phyloP scores from a whole-genome alignment of 2,329 filamentous ascomycete genomes.

The Fusarium sp. region DNA sequence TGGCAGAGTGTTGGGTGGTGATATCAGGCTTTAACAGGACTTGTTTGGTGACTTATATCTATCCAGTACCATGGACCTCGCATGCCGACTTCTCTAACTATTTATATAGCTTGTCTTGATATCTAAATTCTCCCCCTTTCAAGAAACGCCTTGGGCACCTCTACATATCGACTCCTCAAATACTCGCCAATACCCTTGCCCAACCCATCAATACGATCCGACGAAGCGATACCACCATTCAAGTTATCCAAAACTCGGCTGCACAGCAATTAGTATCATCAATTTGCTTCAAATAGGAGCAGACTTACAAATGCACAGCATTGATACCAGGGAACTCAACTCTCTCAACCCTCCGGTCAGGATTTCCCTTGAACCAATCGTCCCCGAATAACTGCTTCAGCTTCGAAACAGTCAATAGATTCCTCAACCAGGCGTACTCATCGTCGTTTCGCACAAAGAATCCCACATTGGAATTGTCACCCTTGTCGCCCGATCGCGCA shows the following conservation, averaged over 20 bases:
- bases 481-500: slow-evolving; percentile 58
- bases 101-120: accelerated
- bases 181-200: slow-evolving; percentile 63
- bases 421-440: slow-evolving; percentile 61
- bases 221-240: slow-evolving; percentile 59
- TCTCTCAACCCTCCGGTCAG: slow-evolving; percentile 55
- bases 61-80: too few species aligned
- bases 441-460: slow-evolving; percentile 60
- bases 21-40: too few species aligned
- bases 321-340: slow-evolving; percentile 59
- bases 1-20: too few species aligned
- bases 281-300: accelerated
- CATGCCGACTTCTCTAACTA: neutral
- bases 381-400: slow-evolving; percentile 56
- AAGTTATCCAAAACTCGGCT: slow-evolving; percentile 60
- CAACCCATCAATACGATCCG: slow-evolving; percentile 59
- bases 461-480: slow-evolving; percentile 59
- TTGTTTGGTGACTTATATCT: too few species aligned
- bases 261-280: slow-evolving; percentile 5
- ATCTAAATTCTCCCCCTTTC: slow-evolving; percentile 54
- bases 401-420: slow-evolving; percentile 56
- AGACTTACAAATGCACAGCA: slow-evolving; percentile 48
- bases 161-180: slow-evolving; percentile 59
- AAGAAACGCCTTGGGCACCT: slow-evolving; percentile 59
- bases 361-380: slow-evolving; percentile 53